Conservation (phyloP, 306 rosid genomes). For the Vigna trinervia region DNA sequence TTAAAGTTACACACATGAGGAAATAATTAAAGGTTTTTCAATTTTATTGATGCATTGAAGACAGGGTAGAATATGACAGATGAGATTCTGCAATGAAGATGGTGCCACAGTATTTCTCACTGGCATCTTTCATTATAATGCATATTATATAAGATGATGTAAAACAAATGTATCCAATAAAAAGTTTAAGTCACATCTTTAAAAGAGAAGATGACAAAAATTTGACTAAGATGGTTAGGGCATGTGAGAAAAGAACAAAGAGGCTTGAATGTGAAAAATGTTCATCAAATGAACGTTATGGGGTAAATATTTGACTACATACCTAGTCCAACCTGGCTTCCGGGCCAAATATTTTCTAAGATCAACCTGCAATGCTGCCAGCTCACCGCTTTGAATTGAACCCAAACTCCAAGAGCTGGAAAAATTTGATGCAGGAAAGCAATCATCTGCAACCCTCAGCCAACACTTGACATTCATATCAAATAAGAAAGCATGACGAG, state of each 20-base stretch:
- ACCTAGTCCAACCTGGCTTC: conserved; percentile 99
- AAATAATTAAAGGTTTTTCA: not conserved
- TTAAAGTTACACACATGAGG: not conserved
- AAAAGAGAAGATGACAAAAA: not conserved
- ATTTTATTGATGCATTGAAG: not conserved
- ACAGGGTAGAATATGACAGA: not conserved
- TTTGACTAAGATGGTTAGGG: not conserved
- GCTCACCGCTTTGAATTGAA: conserved; percentile 89
- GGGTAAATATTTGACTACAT: conserved; percentile 43
- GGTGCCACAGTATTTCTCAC: not conserved
- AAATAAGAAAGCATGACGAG: conserved; percentile 93
- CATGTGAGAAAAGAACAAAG: not conserved
- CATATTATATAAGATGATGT: not conserved
- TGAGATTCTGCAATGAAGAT: not conserved
- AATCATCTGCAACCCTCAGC: conserved; percentile 98
- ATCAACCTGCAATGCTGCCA: conserved; percentile 96
- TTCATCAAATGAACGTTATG: conserved; percentile 14
- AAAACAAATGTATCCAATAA: conserved; percentile 9
- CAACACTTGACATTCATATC: conserved; percentile 93
- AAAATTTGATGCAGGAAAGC: conserved; percentile 96
- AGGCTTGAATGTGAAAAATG: not conserved
- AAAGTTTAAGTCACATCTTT: not conserved
- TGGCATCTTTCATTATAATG: not conserved
- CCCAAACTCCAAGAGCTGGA: conserved; percentile 96
- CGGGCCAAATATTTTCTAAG: conserved; percentile 94